phyloP scores from a whole-genome alignment of 176 grass and related monocot genomes.

The Cymbopogon citratus region DNA sequence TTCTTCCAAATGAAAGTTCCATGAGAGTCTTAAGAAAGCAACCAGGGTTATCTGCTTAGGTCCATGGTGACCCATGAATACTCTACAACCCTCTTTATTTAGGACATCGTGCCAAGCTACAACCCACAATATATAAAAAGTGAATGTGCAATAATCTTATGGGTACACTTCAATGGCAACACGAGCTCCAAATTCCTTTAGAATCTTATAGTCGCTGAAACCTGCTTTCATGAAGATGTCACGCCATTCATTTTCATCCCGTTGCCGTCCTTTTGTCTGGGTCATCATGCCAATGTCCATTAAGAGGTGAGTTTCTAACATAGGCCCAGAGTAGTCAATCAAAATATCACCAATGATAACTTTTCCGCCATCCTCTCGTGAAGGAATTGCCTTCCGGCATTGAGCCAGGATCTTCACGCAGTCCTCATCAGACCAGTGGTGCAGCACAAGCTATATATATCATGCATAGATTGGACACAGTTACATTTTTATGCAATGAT shows the following conservation, averaged over 20 bases:
- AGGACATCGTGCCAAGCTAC: background rate
- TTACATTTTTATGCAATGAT: background rate
- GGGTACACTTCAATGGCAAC: constrained; percentile 16
- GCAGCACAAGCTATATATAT: background rate
- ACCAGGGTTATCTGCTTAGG: background rate
- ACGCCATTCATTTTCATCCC: constrained; percentile 31
- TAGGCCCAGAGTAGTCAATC: background rate
- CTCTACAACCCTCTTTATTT: background rate
- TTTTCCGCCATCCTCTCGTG: background rate
- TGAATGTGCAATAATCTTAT: background rate
- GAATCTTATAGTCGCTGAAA: constrained; percentile 23
- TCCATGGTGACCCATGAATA: background rate
- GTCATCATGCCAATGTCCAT: constrained; percentile 37
- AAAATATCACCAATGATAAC: background rate
- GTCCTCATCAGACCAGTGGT: background rate
- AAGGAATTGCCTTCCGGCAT: background rate
- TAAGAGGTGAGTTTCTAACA: constrained; percentile 21
- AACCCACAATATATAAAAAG: background rate
- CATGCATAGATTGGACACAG: background rate
- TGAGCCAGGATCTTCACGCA: background rate
- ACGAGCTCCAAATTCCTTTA: constrained; percentile 11
- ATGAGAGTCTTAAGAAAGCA: background rate
- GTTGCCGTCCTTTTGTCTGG: constrained; percentile 16
- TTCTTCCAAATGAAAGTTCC: background rate
- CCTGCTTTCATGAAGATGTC: constrained; percentile 33